phyloP scores from a whole-genome alignment of 2,329 filamentous ascomycete species.

The Calonectria hongkongensis region DNA sequence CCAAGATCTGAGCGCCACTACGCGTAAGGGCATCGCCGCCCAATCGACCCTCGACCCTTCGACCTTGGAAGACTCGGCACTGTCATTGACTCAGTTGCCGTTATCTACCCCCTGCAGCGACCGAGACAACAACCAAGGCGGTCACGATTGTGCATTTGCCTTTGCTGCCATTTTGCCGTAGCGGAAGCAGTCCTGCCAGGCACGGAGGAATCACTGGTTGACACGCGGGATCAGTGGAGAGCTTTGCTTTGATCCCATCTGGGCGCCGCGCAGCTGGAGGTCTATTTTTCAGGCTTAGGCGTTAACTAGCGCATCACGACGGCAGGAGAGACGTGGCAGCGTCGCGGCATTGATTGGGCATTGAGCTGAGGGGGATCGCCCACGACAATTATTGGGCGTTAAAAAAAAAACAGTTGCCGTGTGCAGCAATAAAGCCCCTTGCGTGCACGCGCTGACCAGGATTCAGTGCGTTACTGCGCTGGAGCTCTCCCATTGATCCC shows the following conservation, averaged over 20 bases:
- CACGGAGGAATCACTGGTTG: constrained; percentile 45
- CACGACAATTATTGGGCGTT: constrained; percentile 10
- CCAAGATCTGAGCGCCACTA: constrained; percentile 30
- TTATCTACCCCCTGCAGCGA: not conserved
- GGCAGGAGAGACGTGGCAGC: constrained; percentile 50
- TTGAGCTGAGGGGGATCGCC: constrained; percentile 26
- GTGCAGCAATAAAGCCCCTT: constrained; percentile 26
- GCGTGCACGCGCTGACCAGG: constrained; percentile 7
- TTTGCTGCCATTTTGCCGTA: not conserved
- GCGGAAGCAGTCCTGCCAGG: constrained; percentile 34
- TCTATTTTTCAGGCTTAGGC: constrained; percentile 17
- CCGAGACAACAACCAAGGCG: constrained; percentile 30
- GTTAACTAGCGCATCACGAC: constrained; percentile 23
- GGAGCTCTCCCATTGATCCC: constrained; percentile 4
- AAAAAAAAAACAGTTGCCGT: not conserved
- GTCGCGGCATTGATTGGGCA: constrained; percentile 35
- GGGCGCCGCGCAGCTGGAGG: constrained; percentile 23
- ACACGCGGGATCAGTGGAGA: constrained; percentile 44
- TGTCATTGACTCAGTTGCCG: constrained; percentile 7
- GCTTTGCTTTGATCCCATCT: constrained; percentile 14
- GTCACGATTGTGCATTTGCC: constrained; percentile 20
- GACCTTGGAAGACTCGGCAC: not conserved
- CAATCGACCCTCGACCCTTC: not conserved
- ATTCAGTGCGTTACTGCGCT: constrained; percentile 7
- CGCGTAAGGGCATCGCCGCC: constrained; percentile 32